Base-by-base conservation (phyloP, 495 filamentous ascomycete genomes). In the Tuber melanosporum region DNA sequence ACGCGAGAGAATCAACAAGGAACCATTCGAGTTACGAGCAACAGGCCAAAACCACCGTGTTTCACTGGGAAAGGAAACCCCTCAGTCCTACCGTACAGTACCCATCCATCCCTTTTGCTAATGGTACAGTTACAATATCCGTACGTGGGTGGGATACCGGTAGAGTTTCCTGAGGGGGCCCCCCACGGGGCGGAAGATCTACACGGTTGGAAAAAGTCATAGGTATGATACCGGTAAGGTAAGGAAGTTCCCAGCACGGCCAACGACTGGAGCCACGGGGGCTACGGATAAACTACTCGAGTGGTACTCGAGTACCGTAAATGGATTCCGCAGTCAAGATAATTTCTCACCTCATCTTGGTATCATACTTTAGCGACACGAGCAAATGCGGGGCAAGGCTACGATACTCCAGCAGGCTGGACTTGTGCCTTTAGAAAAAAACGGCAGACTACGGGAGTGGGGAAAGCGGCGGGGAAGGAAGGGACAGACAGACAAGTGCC, bases 221-320 rank as follows among this genome's bases (percentile, higher is more conserved):
- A 57, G 22, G 39, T 41, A 41, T 41, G 39, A 41, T 57, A 26
- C 49, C 20, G 19, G 47, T 26, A 57, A 15, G 15, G 15, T 66
- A 66, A 66, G 57, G 57, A 36, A 36, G 14, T 32, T 36, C 26
- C 26, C 26, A 8, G 14, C 57, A 32, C 26, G 57, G 57, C 26
- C 57, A 66, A 66, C 57, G 26, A 66, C 57, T 66, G 57, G 57
- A 66, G 57, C 57, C 57, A 66, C 57, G 57, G 32, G n/a, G 26
- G 26, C 26, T 1, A 66, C 57, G 26, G 57, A 66, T 66, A 66
- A 66, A 66, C 57, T 7, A 6, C 39, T 41, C 39, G 39, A 41
- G 32, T 32, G 32, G 39, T 41, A 41, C 39, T 41, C 32, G 32
- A 32, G 32, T 32, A 32, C 32, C 39, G 39, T 41, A 4, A 66